These are phyloP conservation scores for Berberis vulgaris DNA, from an alignment of 164 flowering plant genomes.

Conservation along the genomic window DNA sequence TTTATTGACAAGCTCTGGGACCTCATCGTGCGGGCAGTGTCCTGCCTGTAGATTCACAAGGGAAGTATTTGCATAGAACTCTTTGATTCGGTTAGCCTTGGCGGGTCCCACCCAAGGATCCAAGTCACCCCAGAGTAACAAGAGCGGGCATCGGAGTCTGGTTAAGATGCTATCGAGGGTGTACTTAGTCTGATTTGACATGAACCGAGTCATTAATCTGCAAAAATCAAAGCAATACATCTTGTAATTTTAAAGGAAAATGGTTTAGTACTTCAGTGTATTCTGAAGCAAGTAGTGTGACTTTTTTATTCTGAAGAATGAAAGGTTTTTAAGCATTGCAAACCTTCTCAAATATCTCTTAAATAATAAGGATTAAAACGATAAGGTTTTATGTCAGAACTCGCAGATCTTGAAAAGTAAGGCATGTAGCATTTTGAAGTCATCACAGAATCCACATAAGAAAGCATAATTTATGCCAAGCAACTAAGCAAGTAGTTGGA, in stretches of 20 bases:
- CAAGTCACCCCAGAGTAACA: conserved; percentile 91
- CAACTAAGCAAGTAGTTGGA: no score
- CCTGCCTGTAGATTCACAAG: conserved; percentile 82
- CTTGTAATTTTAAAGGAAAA: neutral
- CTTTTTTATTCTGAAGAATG: no score
- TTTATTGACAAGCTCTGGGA: conserved; percentile 71
- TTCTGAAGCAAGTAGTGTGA: no score
- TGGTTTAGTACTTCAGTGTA: no score
- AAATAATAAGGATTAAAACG: no score
- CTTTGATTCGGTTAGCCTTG: conserved; percentile 76
- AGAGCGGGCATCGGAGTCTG: conserved; percentile 71
- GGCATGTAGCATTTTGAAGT: no score
- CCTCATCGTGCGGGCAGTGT: conserved; percentile 98
- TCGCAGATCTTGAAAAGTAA: no score
- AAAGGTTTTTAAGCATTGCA: no score
- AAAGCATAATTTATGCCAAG: no score
- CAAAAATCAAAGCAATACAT: conserved; percentile 3
- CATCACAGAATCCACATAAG: no score
- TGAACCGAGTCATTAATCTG: conserved; percentile 90
- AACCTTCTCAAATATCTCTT: no score
- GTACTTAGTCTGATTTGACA: conserved; percentile 68
- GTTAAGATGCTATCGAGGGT: conserved; percentile 58
- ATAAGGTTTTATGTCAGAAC: no score
- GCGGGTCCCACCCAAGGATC: conserved; percentile 99
- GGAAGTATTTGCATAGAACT: conserved; percentile 70